Evolutionary conservation across 1,284 basidiomycete species (phyloP), one percentile per base, ranked within the genome.

Genomic region (Microbotryum lychnidis-dioicae): DNA sequence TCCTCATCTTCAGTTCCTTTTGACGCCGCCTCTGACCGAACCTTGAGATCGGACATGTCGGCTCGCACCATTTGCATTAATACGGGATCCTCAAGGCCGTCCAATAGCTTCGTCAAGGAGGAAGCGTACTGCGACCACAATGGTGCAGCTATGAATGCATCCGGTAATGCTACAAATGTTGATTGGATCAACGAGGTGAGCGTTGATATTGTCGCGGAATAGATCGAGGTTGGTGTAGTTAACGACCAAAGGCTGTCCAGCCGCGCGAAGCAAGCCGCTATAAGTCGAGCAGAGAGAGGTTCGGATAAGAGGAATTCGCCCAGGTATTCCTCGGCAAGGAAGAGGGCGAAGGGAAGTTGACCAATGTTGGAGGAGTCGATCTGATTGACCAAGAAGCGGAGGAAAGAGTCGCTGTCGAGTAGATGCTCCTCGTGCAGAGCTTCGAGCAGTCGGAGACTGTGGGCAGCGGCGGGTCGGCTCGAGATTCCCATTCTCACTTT

Each of bases 311-410:
- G 76, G 73, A 93, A 81, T 42, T 85, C 87, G 50, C 83, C 81
- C 5, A 90, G 75, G 73, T 89, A 90, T 70, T 91, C 88, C 66
- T 91, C 87, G 6, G 83, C 81, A 20, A 96, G 77, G 54, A 86
- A 81, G 9, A 83, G 81, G 14, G 93, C 77, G 70, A 96, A 93
- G 1, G 86, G 86, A 7, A 87, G 80, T 75, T 96, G 91, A 2
- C 89, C 88, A 21, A 91, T 80, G 74, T 92, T 91, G 67, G 86
- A 86, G 1, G 79, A 78, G 8, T 76, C 74, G 78, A 93, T 82
- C 69, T 87, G 86, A 58, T 89, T 84, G 16, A 90, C 83, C 51
- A 94, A 77, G 91, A 92, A 97, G 8, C 81, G 79, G 12, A 91
- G 80, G 72, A 94, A 87, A 0, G 86, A 83, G 23, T 83, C 81